These are phyloP conservation scores for Bolboschoenus planiculmis DNA, from an alignment of 176 grass and related monocot genomes.

Conservation along the genomic window DNA sequence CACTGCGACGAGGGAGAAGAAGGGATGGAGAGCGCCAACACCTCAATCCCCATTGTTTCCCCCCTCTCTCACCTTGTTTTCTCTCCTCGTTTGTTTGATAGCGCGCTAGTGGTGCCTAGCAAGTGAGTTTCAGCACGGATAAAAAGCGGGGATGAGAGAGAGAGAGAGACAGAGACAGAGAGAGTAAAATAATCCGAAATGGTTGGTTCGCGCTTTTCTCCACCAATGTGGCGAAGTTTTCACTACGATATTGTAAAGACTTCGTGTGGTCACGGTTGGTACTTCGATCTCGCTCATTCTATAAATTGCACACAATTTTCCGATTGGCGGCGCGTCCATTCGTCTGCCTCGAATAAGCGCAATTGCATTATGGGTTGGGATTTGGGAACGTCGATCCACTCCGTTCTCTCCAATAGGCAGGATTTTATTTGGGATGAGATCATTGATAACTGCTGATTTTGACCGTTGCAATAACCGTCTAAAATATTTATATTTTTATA, in stretches of 20 bases:
- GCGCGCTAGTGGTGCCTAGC: too few relatives aligned
- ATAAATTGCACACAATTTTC: not conserved
- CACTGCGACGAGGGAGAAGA: conserved; percentile 42
- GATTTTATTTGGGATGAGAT: too few relatives aligned
- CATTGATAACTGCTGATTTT: too few relatives aligned
- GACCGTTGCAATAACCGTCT: too few relatives aligned
- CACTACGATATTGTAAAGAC: not conserved
- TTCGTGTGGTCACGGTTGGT: not conserved
- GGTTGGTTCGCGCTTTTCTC: conserved; percentile 21
- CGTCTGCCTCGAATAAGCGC: too few relatives aligned
- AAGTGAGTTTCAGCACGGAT: not conserved
- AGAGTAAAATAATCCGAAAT: conserved; percentile 30
- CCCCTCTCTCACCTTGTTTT: not conserved
- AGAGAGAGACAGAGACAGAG: not conserved
- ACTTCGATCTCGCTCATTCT: too few relatives aligned
- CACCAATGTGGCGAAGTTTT: not conserved
- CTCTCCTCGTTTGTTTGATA: not conserved
- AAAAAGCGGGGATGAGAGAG: not conserved
- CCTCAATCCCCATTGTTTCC: conserved; percentile 38
- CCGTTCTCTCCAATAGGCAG: too few relatives aligned
- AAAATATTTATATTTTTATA: too few relatives aligned
- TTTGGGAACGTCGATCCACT: too few relatives aligned
- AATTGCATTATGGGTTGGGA: too few relatives aligned
- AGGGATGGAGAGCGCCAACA: conserved; percentile 38
- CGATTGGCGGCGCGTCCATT: too few relatives aligned